Conservation (phyloP, 2,329 filamentous ascomycete genomes). For the Diatrype stigma region DNA sequence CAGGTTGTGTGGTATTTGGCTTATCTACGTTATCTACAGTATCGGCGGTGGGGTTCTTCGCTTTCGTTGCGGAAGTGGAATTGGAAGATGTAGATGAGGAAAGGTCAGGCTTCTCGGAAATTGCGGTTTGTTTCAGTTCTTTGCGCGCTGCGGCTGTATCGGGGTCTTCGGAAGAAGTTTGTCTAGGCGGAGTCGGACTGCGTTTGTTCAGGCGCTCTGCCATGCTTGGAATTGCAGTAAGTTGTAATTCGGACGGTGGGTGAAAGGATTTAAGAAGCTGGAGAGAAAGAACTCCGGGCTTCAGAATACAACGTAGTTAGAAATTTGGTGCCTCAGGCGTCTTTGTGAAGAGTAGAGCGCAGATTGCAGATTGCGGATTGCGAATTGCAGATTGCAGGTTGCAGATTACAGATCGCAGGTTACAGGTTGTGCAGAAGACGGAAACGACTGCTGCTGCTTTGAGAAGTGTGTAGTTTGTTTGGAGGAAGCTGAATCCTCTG, state of each 20-base stretch:
- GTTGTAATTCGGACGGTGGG: constrained; percentile 20
- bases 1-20: neutral
- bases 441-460: too few relatives aligned
- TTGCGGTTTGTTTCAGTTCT: constrained; percentile 60
- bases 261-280: constrained; percentile 1
- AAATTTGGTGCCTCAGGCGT: neutral
- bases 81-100: constrained; percentile 16
- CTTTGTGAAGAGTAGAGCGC: too few relatives aligned
- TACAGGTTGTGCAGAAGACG: too few relatives aligned
- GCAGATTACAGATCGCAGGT: too few relatives aligned
- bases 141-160: constrained; percentile 60
- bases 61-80: constrained; percentile 19
- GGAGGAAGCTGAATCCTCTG: too few relatives aligned
- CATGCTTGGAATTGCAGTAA: constrained; percentile 2
- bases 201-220: constrained; percentile 11
- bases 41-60: constrained; percentile 18
- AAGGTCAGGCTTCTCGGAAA: constrained; percentile 46
- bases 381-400: too few relatives aligned
- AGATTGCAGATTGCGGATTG: neutral
- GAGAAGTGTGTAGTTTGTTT: too few relatives aligned
- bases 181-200: constrained; percentile 23
- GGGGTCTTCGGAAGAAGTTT: constrained; percentile 46
- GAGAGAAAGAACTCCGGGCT: neutral
- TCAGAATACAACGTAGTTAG: neutral
- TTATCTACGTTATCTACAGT: constrained; percentile 1